phyloP scores from a whole-genome alignment of 2,329 filamentous ascomycete genomes.

The Venturia asperata region DNA sequence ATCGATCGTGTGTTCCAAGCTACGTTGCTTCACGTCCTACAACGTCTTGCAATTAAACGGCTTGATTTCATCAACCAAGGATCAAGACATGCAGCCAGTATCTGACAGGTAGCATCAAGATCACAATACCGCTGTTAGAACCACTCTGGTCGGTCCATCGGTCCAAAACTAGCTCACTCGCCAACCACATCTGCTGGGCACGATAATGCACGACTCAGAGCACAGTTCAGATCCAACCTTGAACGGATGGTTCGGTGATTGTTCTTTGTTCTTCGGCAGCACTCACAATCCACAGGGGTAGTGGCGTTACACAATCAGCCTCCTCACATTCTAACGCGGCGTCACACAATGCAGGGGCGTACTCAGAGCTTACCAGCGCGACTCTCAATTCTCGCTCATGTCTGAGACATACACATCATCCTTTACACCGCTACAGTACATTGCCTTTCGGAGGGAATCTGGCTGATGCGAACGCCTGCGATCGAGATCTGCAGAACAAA shows the following conservation, averaged over 20 bases:
- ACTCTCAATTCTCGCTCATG: background rate
- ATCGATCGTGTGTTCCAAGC: background rate
- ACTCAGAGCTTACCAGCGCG: background rate
- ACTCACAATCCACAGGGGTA: background rate
- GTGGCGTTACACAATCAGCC: background rate
- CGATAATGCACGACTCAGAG: constrained; percentile 2
- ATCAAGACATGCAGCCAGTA: background rate
- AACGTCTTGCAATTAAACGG: no score
- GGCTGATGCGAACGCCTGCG: background rate
- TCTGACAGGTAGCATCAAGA: background rate
- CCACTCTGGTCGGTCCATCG: background rate
- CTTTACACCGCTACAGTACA: background rate
- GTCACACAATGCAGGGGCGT: background rate
- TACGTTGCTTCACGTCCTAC: background rate
- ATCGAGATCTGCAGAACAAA: background rate
- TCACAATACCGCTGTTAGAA: background rate
- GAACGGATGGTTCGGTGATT: background rate
- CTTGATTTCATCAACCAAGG: background rate
- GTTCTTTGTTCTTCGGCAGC: background rate
- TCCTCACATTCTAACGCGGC: background rate
- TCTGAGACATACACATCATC: background rate
- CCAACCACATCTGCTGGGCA: background rate
- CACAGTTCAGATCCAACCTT: background rate
- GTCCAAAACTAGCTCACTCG: background rate
- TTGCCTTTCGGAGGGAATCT: background rate